Evolutionary conservation across 495 filamentous ascomycete genomes (phyloP), one percentile per base, ranked within the genome.

Genomic region (Alectoria sarmentosa): DNA sequence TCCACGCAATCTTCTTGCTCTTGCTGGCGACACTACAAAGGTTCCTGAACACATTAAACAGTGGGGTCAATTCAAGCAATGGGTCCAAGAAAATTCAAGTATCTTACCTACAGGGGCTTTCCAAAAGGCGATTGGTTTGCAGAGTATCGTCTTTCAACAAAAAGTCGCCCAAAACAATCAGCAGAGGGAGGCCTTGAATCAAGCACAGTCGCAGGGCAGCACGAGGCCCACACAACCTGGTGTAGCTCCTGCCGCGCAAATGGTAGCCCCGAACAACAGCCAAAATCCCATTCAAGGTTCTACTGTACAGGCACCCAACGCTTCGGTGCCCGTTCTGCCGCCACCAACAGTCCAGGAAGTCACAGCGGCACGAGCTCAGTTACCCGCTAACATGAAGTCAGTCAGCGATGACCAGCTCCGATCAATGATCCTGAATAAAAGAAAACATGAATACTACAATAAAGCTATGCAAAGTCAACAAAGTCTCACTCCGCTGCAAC

Each of bases 51-150:
- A 86, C 4, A 73, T 88, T 23, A 88, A 84, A 70, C 87, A 84
- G 62, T 95, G 90, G 90, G 81, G 79, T 36, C 83, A 88, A 58
- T 75, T 95, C 1, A 92, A 90, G 72, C 74, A 83, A 48, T 89
- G 82, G 79, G 75, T 83, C 2, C 58, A 66, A 2, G 70, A 77
- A 55, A 86, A 86, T 67, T 76, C 76, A n/a, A 77, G 78, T 39
- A 70, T 66, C 9, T 48, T 79, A 21, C 70, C 72, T 5, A 69
- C 75, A 3, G 70, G 77, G 1, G 77, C 80, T 36, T 56, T 80
- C 10, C 69, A 75, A 17, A 77, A 78, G 55, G 63, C 91, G 4
- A 72, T 81, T 63, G 72, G 70, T 17, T 63, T 83, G 4, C 87
- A 90, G 64, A 75, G 75, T 30, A 70, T 78, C 30, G 86, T 90